Conservation (phyloP, 208 protist species). For the Phytomonas serpens region DNA sequence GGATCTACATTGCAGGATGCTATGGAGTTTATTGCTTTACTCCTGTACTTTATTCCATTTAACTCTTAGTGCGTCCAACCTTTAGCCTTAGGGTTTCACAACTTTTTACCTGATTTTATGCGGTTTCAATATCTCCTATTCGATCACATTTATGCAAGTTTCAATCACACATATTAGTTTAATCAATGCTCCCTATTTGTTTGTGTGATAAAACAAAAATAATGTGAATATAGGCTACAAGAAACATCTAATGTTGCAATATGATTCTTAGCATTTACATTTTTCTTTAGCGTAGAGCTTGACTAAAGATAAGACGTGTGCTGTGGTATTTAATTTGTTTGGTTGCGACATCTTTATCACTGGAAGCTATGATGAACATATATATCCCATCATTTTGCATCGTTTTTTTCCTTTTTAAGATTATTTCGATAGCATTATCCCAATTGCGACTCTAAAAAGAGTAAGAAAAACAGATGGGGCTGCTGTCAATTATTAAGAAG, state of each 20-base stretch:
- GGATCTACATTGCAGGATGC: not conserved
- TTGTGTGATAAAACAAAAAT: not conserved
- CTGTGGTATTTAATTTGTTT: constrained; percentile 7
- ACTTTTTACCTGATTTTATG: not conserved
- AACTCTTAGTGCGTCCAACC: not conserved
- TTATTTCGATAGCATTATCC: constrained; percentile 3
- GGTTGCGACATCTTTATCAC: not conserved
- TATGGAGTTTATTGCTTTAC: not conserved
- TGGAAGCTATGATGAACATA: not conserved
- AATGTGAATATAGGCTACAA: not conserved
- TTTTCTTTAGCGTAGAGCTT: not conserved
- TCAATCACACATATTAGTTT: not conserved
- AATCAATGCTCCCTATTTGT: not conserved
- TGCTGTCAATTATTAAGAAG: constrained; percentile 98
- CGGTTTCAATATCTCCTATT: not conserved
- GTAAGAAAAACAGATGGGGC: constrained; percentile 84
- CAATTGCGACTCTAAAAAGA: constrained; percentile 1
- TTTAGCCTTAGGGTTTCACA: not conserved
- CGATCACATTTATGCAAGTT: not conserved
- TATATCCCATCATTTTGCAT: not conserved
- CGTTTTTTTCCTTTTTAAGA: constrained; percentile 13
- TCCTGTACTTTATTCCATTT: not conserved
- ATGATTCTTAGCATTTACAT: not conserved
- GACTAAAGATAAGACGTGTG: not conserved
- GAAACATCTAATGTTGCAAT: not conserved